Percentiles rank a stretch among this genome's conserved stretches.
phyloP scores from a whole-genome alignment of 495 filamentous ascomycete species.

The Zalerion maritima region DNA sequence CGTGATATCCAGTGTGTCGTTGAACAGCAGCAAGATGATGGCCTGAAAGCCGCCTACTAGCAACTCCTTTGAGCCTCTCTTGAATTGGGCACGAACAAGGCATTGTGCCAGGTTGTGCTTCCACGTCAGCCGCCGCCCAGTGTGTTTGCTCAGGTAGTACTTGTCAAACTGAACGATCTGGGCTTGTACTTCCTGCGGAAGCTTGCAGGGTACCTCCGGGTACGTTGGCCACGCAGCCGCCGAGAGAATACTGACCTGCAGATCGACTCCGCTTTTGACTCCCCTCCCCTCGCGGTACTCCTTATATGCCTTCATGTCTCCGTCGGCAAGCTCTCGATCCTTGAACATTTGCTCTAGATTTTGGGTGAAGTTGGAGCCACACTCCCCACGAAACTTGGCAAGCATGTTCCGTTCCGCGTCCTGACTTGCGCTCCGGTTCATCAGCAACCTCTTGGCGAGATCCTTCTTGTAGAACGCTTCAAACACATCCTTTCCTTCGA shows the following conservation, averaged over 20 bases:
- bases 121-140: slow-evolving; percentile 74
- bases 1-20: slow-evolving; percentile 34
- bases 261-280: slow-evolving; percentile 46
- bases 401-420: slow-evolving; percentile 96
- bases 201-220: slow-evolving; percentile 57
- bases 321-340: slow-evolving; percentile 78
- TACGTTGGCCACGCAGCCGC: slow-evolving; percentile 86
- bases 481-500: slow-evolving; percentile 94
- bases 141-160: slow-evolving; percentile 78
- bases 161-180: slow-evolving; percentile 59
- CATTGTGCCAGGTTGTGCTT: slow-evolving; percentile 84
- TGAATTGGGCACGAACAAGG: slow-evolving; percentile 63
- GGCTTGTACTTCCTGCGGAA: slow-evolving; percentile 55
- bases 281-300: slow-evolving; percentile 26
- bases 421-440: slow-evolving; percentile 80
- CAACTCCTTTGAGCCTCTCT: slow-evolving; percentile 67
- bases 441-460: slow-evolving; percentile 72
- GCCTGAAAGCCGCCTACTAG: slow-evolving; percentile 83
- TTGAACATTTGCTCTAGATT: slow-evolving; percentile 99
- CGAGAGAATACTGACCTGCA: slow-evolving; percentile 76
- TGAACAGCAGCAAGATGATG: slow-evolving; percentile 85
- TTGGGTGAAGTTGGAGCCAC: slow-evolving; percentile 83
- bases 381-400: slow-evolving; percentile 77
- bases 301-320: slow-evolving; percentile 71
- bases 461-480: slow-evolving; percentile 99